Base-by-base conservation (phyloP, 2,329 filamentous ascomycete genomes). In the Trichothecium roseum region DNA sequence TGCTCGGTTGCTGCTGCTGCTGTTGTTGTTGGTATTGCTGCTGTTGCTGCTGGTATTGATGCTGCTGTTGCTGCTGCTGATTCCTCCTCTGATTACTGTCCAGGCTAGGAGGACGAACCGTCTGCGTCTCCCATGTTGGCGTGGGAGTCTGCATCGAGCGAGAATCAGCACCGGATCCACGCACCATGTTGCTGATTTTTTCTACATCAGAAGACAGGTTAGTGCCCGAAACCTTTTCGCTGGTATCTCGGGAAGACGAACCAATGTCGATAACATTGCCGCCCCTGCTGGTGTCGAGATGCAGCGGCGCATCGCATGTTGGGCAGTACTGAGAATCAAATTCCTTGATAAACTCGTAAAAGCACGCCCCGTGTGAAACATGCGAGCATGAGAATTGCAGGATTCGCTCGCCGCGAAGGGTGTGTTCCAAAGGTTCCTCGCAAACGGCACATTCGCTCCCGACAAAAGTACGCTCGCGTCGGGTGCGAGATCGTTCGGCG, bases 281-380 rank as follows among this genome's bases (percentile, higher is more conserved):
- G 40, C 87, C 87, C 43, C 91, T 76, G 56, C 85, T 94, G 6
- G 87, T 91, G 60, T 98, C 91, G 30, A 98, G 67, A 42, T 88
- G 86, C 35, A 98, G 64, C 15, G 91, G 87, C 44, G 88, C 84
- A 65, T 94, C 83, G 60, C 91, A 98, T 45, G 84, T 83, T 18
- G 91, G 91, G 60, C 91, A 98, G 52, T 86, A 88, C 51, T 96
- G 87, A 36, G 84, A 84, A 47, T 96, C 88, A 40, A 89, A 84
- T 53, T 95, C 89, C 51, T 85, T 84, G 49, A 98, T 94, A 55
- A 93, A 95, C 60, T 98, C 91, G 63, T 96, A 96, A 56, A 98
- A 96, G 62, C 91, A 98, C 26, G 89, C 91, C 59, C 96, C 91
- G 56, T 98, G 91, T 9, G 89, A 87, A 40, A 98, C 89, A 60